Conservation (phyloP, 306 rosid species). For the Pyrus bretschneideri region DNA sequence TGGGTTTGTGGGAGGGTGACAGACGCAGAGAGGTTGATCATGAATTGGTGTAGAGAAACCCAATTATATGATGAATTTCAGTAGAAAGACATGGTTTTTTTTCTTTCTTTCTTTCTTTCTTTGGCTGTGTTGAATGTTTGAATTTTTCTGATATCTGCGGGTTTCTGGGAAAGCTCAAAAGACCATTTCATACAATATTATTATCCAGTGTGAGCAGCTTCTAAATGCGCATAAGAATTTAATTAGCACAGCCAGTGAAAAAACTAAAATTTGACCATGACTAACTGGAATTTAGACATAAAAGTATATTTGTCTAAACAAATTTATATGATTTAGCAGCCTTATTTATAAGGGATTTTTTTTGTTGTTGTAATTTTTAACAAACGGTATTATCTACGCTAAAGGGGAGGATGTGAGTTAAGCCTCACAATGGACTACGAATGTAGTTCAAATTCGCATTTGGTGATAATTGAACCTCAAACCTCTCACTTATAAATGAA, state of each 20-base stretch:
- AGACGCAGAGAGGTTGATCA: neutral
- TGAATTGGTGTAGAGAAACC: neutral
- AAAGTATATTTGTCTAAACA: neutral
- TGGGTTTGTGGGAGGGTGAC: slow-evolving; percentile 20
- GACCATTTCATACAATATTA: neutral
- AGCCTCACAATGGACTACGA: too few relatives aligned
- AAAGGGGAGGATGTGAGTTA: too few relatives aligned
- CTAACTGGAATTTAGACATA: neutral
- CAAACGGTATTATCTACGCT: too few relatives aligned
- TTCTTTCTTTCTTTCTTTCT: too few relatives aligned
- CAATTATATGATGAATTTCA: too few relatives aligned
- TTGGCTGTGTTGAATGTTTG: neutral
- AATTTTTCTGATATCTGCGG: neutral
- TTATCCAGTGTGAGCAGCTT: neutral
- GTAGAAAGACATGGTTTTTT: too few relatives aligned
- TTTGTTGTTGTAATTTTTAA: too few relatives aligned
- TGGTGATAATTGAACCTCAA: rapidly evolving
- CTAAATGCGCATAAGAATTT: neutral
- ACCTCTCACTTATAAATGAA: too few relatives aligned
- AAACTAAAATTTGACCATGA: neutral
- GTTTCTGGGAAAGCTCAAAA: neutral
- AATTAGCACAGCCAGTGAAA: neutral
- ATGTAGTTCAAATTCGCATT: too few relatives aligned
- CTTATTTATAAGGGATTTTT: too few relatives aligned
- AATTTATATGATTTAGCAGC: too few relatives aligned